Conservation (phyloP, 805 yeast species). For the Kazachstania africana region DNA sequence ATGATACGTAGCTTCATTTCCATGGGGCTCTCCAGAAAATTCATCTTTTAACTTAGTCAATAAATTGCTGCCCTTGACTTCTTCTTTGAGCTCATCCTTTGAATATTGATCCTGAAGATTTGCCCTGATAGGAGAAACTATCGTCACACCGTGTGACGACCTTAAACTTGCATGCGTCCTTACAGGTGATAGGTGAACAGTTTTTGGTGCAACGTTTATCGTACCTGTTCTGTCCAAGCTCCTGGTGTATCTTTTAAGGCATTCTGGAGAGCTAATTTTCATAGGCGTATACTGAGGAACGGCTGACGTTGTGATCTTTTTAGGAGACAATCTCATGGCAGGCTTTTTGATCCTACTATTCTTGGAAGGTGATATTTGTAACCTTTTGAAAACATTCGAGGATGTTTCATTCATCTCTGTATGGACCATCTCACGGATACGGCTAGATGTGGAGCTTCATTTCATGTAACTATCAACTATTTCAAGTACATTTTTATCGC, state of each 20-base stretch:
- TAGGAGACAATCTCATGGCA: conserved; percentile 10
- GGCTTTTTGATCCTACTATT: conserved; percentile 13
- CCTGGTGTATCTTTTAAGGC: not conserved
- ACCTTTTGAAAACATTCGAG: conserved; percentile 14
- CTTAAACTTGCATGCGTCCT: too few species aligned
- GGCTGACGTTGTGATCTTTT: not conserved
- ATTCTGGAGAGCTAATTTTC: not conserved
- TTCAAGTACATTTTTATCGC: too few species aligned
- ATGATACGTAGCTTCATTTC: too few species aligned
- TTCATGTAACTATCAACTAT: too few species aligned
- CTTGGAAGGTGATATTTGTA: conserved; percentile 18
- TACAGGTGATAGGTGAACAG: too few species aligned
- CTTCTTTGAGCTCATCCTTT: too few species aligned
- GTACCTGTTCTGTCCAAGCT: too few species aligned
- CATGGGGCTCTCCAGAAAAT: conserved; percentile 2
- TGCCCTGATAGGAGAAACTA: too few species aligned
- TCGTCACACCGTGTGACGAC: too few species aligned
- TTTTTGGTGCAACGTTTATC: too few species aligned
- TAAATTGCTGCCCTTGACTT: conserved; percentile 8
- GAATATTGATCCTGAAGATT: too few species aligned
- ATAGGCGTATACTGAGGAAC: conserved; percentile 2
- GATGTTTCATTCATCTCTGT: not conserved
- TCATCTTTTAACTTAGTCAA: conserved; percentile 7
- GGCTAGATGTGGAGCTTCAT: not conserved
- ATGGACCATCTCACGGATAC: not conserved